phyloP scores from a whole-genome alignment of 2,329 filamentous ascomycete genomes.

The Bipolaris victoriae region DNA sequence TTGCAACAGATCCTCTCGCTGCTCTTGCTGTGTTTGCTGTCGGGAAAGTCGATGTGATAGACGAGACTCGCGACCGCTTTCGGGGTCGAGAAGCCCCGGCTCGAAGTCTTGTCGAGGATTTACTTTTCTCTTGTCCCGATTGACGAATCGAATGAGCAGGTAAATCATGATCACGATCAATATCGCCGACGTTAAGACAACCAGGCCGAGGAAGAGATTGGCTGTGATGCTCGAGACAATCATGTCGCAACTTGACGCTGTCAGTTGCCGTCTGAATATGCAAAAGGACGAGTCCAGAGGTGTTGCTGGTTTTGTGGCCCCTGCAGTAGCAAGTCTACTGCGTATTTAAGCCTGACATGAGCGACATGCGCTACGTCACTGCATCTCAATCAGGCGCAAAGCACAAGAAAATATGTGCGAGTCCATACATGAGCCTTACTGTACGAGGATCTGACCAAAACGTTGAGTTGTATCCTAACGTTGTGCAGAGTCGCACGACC shows the following conservation, averaged over 20 bases:
- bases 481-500: conserved; percentile 7
- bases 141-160: conserved; percentile 18
- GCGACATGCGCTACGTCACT: not conserved
- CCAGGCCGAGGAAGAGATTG: conserved; percentile 23
- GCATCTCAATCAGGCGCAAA: not conserved
- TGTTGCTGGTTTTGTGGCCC: conserved; percentile 8
- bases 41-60: conserved; percentile 13
- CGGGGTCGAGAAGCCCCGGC: conserved; percentile 5
- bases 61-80: conserved; percentile 4
- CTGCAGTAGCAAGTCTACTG: conserved; percentile 13
- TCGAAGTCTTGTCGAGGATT: not conserved
- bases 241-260: conserved; percentile 2
- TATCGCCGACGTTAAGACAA: conserved; percentile 20
- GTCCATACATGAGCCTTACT: not conserved
- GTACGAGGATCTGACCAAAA: conserved; percentile 7
- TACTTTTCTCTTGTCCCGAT: conserved; percentile 1
- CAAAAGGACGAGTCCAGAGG: not conserved
- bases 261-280: not conserved
- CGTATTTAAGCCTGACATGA: conserved; percentile 14
- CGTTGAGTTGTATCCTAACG: not conserved
- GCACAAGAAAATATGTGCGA: not conserved
- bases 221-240: not conserved
- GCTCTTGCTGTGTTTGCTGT: conserved; percentile 11
- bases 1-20: conserved; percentile 11
- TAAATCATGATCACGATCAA: conserved; percentile 26